Evolutionary conservation across 2,329 filamentous ascomycete species (phyloP), one percentile per base, ranked within the genome.

Genomic region (Arthrobotrys musiformis): DNA sequence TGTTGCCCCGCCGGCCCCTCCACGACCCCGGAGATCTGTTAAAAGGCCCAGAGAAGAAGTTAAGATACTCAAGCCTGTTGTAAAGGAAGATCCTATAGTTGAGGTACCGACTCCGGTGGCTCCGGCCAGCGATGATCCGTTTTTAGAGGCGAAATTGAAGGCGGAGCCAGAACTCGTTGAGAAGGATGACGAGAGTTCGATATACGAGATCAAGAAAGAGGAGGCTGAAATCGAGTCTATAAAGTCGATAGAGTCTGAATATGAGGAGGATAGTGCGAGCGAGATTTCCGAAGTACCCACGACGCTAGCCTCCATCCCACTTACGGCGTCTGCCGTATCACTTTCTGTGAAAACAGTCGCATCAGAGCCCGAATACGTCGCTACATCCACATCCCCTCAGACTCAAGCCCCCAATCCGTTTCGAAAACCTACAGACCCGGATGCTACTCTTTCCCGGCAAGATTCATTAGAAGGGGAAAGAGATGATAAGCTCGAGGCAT

Each of bases 381-480:
- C 70, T 7, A 26, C 58, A 33, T 22, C 63, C 6, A 26, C 54
- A 26, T 62, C 58, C 46, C 40, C 67, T 48, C 48, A 63, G 30
- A 50, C 58, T 8, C 72, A 69, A 13, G 40, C 50, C 33, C 72
- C 72, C 24, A 78, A 78, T 30, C 74, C 74, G 11, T 78, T 78
- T 58, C 67, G 74, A n/a, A 70, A 78, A 24, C 19, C 37, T 4
- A 68, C 61, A 3, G 74, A 78, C 22, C 28, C 15, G 13, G 44
- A 63, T 7, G 33, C 56, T 17, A 24, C 58, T 2, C 37, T 67
- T 0, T 5, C 33, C 24, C 66, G 42, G 8, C 50, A 46, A 11
- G 61, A 62, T 5, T 58, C 48, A 26, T 58, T 46, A 6, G 85
- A 86, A 80, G 80, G 62, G 84, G 81, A 74, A 58, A 68, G 30